These are phyloP conservation scores for Trichophyton schoenleinii DNA, from an alignment of 2,329 filamentous ascomycete genomes.

Conservation along the genomic window DNA sequence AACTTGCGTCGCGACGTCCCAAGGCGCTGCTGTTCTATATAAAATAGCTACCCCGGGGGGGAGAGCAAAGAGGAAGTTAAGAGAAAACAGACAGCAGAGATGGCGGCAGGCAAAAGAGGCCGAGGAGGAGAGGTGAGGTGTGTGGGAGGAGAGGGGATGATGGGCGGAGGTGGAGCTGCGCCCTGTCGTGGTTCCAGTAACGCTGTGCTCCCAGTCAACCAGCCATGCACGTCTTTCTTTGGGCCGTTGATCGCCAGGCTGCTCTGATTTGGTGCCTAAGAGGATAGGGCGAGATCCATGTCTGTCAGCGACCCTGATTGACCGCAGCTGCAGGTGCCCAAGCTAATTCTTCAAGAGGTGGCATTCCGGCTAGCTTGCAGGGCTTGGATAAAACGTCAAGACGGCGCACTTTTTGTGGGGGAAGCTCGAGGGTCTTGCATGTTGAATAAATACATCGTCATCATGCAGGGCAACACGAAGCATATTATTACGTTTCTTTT, in stretches of 20 bases:
- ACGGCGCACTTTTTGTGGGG: not conserved
- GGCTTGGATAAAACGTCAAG: not conserved
- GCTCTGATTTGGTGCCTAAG: slow-evolving; percentile 2
- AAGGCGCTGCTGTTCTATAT: not conserved
- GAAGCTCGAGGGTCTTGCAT: not conserved
- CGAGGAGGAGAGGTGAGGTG: not conserved
- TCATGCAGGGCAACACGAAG: not conserved
- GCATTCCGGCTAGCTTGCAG: not conserved
- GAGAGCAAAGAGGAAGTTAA: not conserved
- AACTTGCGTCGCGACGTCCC: too few species aligned
- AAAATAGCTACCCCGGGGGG: not conserved
- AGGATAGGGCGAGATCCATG: not conserved
- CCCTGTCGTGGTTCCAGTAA: slow-evolving; percentile 2
- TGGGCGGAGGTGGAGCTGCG: not conserved
- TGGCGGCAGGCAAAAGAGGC: not conserved
- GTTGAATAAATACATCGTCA: not conserved
- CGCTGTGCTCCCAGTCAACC: not conserved
- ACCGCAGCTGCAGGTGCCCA: not conserved
- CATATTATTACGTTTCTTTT: not conserved
- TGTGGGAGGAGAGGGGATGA: not conserved
- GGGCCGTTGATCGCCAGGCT: not conserved
- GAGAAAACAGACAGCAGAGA: not conserved
- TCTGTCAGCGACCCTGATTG: not conserved
- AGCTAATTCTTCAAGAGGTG: not conserved
- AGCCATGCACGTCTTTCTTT: not conserved